Evolutionary conservation across 257 asterid species (phyloP).

Genomic region (Penstemon davidsonii): DNA sequence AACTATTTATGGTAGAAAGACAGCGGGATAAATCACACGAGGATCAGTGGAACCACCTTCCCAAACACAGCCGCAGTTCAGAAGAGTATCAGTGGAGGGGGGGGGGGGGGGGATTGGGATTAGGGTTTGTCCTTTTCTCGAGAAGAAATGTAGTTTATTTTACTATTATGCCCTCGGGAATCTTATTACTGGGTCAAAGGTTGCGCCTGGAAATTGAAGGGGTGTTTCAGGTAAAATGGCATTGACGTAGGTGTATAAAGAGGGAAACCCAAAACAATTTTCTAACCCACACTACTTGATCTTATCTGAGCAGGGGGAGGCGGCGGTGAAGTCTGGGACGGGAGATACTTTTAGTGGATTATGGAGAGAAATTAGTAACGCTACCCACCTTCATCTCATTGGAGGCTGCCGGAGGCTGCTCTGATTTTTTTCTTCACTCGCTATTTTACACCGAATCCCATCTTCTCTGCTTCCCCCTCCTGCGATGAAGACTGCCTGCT

Average conservation of each 20-base stretch:
- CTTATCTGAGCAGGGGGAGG: slow-evolving; percentile 69
- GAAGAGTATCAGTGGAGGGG: background rate
- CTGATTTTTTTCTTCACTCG: slow-evolving; percentile 10
- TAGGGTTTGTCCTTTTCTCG: slow-evolving; percentile 7
- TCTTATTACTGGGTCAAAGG: background rate
- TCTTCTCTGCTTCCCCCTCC: slow-evolving; percentile 28
- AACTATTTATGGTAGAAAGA: background rate
- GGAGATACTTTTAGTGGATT: background rate
- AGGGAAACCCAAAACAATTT: too few relatives aligned
- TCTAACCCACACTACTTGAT: slow-evolving; percentile 49
- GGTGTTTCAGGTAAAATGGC: slow-evolving; percentile 27
- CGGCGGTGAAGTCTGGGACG: slow-evolving; percentile 19
- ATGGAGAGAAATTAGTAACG: slow-evolving; percentile 25
- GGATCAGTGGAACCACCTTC: slow-evolving; percentile 27
- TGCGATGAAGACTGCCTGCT: slow-evolving; percentile 66
- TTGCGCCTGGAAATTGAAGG: background rate
- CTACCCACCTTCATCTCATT: slow-evolving; percentile 36
- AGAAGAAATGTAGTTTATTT: background rate
- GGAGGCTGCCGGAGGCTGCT: slow-evolving; percentile 41
- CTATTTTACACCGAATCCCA: background rate
- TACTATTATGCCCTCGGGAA: slow-evolving; percentile 28
- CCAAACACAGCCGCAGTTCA: background rate
- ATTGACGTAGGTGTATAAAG: too few relatives aligned
- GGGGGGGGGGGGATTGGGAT: background rate
- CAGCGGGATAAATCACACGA: background rate